Evolutionary conservation across 129 eudicot genomes (phyloP), one percentile per base, ranked within the genome.

Genomic region (Flaveria brownii): DNA sequence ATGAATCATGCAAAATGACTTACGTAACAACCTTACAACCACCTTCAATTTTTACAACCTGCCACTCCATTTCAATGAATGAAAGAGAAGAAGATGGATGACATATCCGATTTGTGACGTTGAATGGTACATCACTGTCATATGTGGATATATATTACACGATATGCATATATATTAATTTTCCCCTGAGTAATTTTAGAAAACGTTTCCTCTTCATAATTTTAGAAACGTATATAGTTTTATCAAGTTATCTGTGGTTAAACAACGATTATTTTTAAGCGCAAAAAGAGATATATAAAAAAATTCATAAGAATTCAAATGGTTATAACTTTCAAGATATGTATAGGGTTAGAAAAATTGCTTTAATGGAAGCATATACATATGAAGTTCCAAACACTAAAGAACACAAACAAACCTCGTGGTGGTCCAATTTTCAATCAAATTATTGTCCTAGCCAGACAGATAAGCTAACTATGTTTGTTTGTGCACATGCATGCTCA

Each of bases 1-100:
- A 79, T 73, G 70, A 52, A 23, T 64, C 83, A 80, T 80, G 79
- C 79, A 80, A 15, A 80, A 66, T 73, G 79, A 73, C 78, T 54
- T 64, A 42, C 62, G 54, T 67, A 73, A 73, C 83, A 66, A 54
- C 69, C 45, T 65, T 54, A 65, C 70, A 80, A 80, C 83, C 50
- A 80, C 79, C 43, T 73, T 56, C 41, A 25, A 17, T 2, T 42
- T 73, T 59, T 20, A 36, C 28, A 65, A 65, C 66, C 30, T 63
- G 17, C 25, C 49, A 57, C 39, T 10, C 75, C 39, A 65, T 25
- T 73, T 56, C 10, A 18, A 79, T 63, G 39, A 43, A 7, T 64
- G 55, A 43, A 80, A 42, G 17, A 9, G 68, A 54, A 73, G 65
- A 43, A 25, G 46, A 26, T 11, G 16, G 18, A 26, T 11, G 16